Evolutionary conservation across 352 stramenopile species (phyloP).

Genomic region (Phytophthora quininea): DNA sequence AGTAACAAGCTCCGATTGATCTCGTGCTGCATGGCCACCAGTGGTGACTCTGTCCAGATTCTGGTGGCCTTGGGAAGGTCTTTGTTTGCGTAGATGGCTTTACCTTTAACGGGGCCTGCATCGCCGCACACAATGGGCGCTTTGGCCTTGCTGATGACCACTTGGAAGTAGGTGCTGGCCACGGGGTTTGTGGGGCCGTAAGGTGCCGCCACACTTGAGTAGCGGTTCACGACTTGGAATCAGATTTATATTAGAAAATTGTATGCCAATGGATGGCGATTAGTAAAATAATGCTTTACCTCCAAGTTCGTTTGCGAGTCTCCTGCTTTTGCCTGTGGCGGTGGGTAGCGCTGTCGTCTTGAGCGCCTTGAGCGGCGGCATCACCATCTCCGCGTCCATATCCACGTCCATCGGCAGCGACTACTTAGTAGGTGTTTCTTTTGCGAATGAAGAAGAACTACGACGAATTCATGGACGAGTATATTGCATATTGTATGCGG

Average conservation of each 20-base stretch:
- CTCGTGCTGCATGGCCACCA: conserved; percentile 80
- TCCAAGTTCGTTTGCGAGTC: conserved; percentile 13
- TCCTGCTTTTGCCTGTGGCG: conserved; percentile 13
- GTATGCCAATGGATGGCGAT: neutral
- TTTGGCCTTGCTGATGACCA: conserved; percentile 65
- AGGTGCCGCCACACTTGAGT: conserved; percentile 60
- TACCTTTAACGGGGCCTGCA: conserved; percentile 68
- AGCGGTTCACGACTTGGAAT: conserved; percentile 34
- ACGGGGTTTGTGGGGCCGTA: conserved; percentile 56
- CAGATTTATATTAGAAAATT: neutral
- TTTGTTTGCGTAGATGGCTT: conserved; percentile 68
- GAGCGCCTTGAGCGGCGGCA: conserved; percentile 28
- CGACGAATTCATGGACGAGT: conserved; percentile 7
- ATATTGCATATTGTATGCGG: too few relatives aligned
- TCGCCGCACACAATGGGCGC: conserved; percentile 66
- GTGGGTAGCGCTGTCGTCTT: conserved; percentile 20
- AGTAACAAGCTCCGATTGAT: conserved; percentile 41
- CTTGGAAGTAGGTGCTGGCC: conserved; percentile 63
- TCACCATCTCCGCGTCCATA: conserved; percentile 1
- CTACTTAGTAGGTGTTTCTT: neutral
- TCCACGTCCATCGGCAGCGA: conserved; percentile 6
- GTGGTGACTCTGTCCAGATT: conserved; percentile 76
- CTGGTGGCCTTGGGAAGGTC: conserved; percentile 48
- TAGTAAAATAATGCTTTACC: conserved; percentile 17
- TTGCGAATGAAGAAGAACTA: neutral